Base-by-base conservation (phyloP, 306 rosid species). In the Dalbergia oliveri region DNA sequence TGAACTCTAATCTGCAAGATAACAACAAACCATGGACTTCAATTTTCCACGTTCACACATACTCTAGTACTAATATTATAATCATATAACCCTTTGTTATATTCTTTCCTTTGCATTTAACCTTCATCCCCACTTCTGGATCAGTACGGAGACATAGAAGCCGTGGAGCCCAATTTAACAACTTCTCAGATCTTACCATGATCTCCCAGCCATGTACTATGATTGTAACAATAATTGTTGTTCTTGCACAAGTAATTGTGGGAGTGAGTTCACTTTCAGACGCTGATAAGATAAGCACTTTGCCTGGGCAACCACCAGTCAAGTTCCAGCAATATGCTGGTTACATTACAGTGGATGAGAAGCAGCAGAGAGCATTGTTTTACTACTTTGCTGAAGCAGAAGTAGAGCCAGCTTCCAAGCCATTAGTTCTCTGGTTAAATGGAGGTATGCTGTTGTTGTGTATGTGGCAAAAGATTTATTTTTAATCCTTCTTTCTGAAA, bases 351-450 rank as follows among this genome's bases (percentile, higher is more conserved):
- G 91, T 94, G 62, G 94, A 91, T 77, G 90, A 78, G 8, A 65
- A 77, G 10, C 87, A 88, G 5, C 84, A 88, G 51, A 90, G 87
- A 86, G 84, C 97, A 54, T 85, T 94, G 50, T 94, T 91, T 76
- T 94, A 94, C 72, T 94, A 94, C 80, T 90, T 94, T 79, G 97
- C 81, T 66, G 96, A 94, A 86, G 94, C 96, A 8, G 91, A 90
- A 75, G 43, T 78, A 4, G 89, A 92, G 45, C 94, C 98, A 4
- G 75, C 87, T 85, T 89, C 97, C 43, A 94, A 92, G 86, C 98
- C 98, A n/a, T 77, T 94, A 8, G 98, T 94, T 26, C 96, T 94
- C 58, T 94, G 98, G 98, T 78, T 92, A 31, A 90, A 88, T 81
- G 92, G 94, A 82, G 97, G 97, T 92, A 65, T 72, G 4, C 34